Base-by-base conservation (phyloP, 1,284 basidiomycete species). In the Hypsizygus ulmarius region DNA sequence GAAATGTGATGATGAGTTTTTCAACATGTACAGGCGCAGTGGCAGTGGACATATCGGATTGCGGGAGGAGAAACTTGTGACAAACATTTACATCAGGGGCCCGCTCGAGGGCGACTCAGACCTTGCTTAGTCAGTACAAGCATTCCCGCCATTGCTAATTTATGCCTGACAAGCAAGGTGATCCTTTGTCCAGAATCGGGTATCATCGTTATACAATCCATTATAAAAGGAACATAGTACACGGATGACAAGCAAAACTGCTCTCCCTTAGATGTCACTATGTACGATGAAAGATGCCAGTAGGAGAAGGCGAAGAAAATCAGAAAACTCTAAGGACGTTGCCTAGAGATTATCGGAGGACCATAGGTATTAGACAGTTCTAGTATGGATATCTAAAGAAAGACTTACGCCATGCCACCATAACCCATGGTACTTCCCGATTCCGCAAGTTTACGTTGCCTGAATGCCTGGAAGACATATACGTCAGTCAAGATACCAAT, bases 361-460 rank as follows among this genome's bases (percentile, higher is more conserved):
- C 35, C 39, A 36, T 25, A 15, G 18, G 9, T n/a, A 28, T 33
- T 10, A 32, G 33, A 19, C 9, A 15, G 34, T 1, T 14, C 5
- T 14, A 32, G 41, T 29, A 37, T 42, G 40, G 16, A 36, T n/a
- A n/a, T n/a, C n/a, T n/a, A 12, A 15, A 32, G 16, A 40, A 34
- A 9, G 21, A 51, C 57, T 51, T 50, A 58, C 55, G 71, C 71
- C 75, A 77, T 76, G 51, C 78, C 81, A 53, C 81, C 79, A 59
- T 86, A 87, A 27, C 79, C 82, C 71, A 81, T 77, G 32, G 59
- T 58, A 21, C 72, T 73, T 40, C 79, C 82, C 49, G 70, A 68
- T 66, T 90, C 87, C 18, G 82, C 83, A 59, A 87, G 74, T 66
- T 81, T 84, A 58, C 82, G 77, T 68, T 82, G 75, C 57, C 88